phyloP scores from a whole-genome alignment of 1,284 basidiomycete genomes.

The Leccinum olivaceoglutinosum region DNA sequence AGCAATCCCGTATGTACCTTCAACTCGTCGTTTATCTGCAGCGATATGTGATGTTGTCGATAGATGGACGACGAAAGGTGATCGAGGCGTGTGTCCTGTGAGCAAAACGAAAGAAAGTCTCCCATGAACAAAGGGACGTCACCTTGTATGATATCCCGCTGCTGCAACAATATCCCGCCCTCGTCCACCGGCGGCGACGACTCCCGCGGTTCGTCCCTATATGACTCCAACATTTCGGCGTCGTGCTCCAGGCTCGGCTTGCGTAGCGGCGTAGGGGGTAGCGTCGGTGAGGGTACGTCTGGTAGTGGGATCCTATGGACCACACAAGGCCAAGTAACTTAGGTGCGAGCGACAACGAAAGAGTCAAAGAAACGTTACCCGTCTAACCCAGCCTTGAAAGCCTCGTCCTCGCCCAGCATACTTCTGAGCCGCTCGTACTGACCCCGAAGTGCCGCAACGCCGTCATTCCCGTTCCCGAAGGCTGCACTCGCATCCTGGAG shows the following conservation, averaged over 20 bases:
- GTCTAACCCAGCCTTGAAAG: conserved; percentile 28
- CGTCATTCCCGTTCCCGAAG: conserved; percentile 23
- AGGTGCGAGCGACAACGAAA: neutral
- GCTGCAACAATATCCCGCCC: conserved; percentile 56
- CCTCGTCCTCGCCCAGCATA: conserved; percentile 56
- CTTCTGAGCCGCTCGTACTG: conserved; percentile 69
- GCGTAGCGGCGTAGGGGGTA: conserved; percentile 21
- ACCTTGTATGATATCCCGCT: conserved; percentile 74
- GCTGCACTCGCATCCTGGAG: conserved; percentile 26
- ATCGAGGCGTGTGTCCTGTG: conserved; percentile 73
- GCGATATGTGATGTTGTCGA: conserved; percentile 71
- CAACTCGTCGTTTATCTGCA: conserved; percentile 82
- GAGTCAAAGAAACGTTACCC: conserved; percentile 19
- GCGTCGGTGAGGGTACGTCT: conserved; percentile 18
- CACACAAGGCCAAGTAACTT: conserved; percentile 30
- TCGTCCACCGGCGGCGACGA: conserved; percentile 31
- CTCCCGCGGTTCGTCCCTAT: conserved; percentile 55
- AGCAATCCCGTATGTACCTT: conserved; percentile 75
- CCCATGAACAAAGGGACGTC: conserved; percentile 18
- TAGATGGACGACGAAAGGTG: conserved; percentile 70
- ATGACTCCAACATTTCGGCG: conserved; percentile 45
- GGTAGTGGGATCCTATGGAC: conserved; percentile 13
- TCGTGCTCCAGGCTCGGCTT: conserved; percentile 24
- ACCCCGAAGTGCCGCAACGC: conserved; percentile 44
- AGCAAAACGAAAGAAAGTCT: neutral